Conservation (phyloP, 495 filamentous ascomycete genomes). For the Paragyromitra xinjiangensis region DNA sequence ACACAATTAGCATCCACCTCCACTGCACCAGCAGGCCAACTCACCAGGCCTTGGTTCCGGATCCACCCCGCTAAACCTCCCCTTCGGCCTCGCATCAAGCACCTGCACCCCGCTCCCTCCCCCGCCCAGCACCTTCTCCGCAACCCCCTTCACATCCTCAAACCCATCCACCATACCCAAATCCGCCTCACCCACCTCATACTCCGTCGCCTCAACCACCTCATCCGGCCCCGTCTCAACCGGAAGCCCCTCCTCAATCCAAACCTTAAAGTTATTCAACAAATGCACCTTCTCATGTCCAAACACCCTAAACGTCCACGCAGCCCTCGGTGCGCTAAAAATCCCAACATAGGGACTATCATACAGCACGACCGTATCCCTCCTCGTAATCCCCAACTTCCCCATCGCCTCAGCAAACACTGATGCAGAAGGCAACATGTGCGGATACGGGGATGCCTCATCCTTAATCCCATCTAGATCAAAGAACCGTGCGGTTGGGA, state of each 20-base stretch:
- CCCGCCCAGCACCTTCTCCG: conserved; percentile 77
- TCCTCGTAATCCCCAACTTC: conserved; percentile 79
- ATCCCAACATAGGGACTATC: conserved; percentile 88
- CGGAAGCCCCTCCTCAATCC: conserved; percentile 82
- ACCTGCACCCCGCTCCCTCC: conserved; percentile 84
- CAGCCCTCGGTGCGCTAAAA: conserved; percentile 91
- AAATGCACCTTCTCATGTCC: conserved; percentile 90
- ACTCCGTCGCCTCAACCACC: conserved; percentile 61
- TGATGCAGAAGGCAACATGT: conserved; percentile 89
- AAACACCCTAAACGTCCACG: conserved; percentile 89
- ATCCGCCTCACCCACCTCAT: conserved; percentile 66
- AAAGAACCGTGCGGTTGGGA: conserved; percentile 93
- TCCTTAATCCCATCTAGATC: conserved; percentile 92
- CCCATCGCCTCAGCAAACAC: conserved; percentile 88
- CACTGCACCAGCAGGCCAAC: conserved; percentile 36
- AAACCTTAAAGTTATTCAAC: conserved; percentile 91
- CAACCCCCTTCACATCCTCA: conserved; percentile 80
- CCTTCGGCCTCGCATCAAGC: conserved; percentile 82
- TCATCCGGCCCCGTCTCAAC: conserved; percentile 72
- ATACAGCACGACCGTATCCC: conserved; percentile 92
- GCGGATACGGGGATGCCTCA: conserved; percentile 84
- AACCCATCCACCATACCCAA: conserved; percentile 64
- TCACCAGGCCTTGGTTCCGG: conserved; percentile 80
- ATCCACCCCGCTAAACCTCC: conserved; percentile 81
- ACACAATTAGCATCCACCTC: neutral